Percentiles rank a stretch among this genome's conserved stretches.
Conservation (phyloP, 208 protist species). For the Trypanosoma cruzi region DNA sequence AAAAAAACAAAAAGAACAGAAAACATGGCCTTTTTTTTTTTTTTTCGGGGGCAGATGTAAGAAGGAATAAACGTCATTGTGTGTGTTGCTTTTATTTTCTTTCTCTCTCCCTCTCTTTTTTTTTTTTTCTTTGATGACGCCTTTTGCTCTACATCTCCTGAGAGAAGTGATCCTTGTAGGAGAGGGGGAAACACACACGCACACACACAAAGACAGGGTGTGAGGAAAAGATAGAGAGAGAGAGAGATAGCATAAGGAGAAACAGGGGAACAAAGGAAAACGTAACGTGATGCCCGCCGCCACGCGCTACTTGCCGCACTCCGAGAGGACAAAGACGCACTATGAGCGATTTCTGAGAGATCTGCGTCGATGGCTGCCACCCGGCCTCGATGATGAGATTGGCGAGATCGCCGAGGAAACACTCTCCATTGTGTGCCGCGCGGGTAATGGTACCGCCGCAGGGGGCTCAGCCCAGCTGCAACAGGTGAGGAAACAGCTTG, state of each 20-base stretch:
- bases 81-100: too few relatives aligned
- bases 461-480: conserved; percentile 37
- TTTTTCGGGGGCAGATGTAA: too few relatives aligned
- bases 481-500: conserved; percentile 47
- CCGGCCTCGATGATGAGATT: conserved; percentile 73
- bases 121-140: too few relatives aligned
- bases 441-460: conserved; percentile 16
- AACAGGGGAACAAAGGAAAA: neutral
- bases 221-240: neutral
- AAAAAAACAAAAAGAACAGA: neutral
- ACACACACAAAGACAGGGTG: neutral
- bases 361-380: conserved; percentile 76
- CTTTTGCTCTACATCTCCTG: neutral
- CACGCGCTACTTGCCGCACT: conserved; percentile 76
- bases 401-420: conserved; percentile 80
- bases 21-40: neutral
- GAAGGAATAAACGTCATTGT: too few relatives aligned
- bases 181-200: neutral
- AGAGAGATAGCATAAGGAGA: neutral
- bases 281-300: conserved; percentile 14
- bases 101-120: conserved; percentile 11
- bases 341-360: conserved; percentile 86
- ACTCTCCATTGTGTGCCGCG: conserved; percentile 64
- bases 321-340: conserved; percentile 60
- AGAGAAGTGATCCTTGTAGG: conserved; percentile 2